Base-by-base conservation (phyloP, 306 rosid genomes). In the Glycine tomentella region DNA sequence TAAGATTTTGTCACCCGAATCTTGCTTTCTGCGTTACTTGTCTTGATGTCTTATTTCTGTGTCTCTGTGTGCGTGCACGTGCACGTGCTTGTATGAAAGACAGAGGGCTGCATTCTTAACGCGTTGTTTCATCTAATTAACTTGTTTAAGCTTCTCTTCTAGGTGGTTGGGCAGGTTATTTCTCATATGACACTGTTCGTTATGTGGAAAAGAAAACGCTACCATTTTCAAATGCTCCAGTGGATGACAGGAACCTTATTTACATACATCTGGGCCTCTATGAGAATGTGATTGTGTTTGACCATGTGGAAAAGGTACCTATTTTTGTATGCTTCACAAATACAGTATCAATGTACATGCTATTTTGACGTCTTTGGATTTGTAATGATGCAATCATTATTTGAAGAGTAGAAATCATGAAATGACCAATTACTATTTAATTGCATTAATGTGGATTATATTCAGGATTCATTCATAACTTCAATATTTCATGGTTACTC, bases 131-230 rank as follows among this genome's bases (percentile, higher is more conserved):
- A 55, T 15, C 31, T 15, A 55, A 61, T 45, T 62, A 12, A 80
- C 70, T 77, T 48, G 49, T 80, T 31, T 63, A 45, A 79, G 75
- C 49, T 73, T 59, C 40, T 63, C 8, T 78, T 59, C 5, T 74
- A 94, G 98, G 98, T 87, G 98, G 97, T 46, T 94, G 97, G 98
- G 95, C 88, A 8, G 98, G 97, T 53, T 92, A 88, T 83, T 94
- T 92, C 73, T 92, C 98, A 3, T 94, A 94, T 45, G 98, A 94
- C 67, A 94, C 98, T 62, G 87, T 94, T 86, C 97, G 98, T 6
- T 92, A 92, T 53, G 94, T 81, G 75, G 98, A 94, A 80, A 92
- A 87, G 89, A 88, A 85, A 85, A 92, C 82, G 64, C 76, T 92
- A 12, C 92, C 94, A 14, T 94, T 94, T 88, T 90, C 92, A 44